phyloP scores from a whole-genome alignment of 129 eudicot genomes.

The Artemisia argyi region DNA sequence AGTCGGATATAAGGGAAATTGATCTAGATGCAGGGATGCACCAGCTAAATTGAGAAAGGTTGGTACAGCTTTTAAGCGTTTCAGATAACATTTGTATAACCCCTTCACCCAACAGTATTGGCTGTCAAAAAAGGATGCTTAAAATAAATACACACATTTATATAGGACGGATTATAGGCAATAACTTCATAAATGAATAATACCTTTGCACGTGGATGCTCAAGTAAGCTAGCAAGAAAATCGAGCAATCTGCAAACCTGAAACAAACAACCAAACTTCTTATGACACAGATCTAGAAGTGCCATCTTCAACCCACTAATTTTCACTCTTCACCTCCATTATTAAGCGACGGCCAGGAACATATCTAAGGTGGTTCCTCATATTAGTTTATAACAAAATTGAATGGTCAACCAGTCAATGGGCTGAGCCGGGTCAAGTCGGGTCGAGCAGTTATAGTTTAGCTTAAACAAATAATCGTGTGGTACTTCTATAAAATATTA shows the following conservation, averaged over 20 bases:
- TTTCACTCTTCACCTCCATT: too few species aligned
- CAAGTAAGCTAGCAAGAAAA: conserved; percentile 70
- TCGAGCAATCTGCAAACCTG: conserved; percentile 75
- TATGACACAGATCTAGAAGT: conserved; percentile 6
- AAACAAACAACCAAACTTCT: conserved; percentile 17
- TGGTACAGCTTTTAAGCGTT: conserved; percentile 61
- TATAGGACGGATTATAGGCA: not conserved
- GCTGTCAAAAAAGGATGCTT: conserved; percentile 40
- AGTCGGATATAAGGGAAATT: conserved; percentile 58
- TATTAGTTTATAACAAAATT: too few species aligned
- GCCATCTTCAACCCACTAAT: too few species aligned
- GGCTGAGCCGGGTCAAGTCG: too few species aligned
- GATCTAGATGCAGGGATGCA: conserved; percentile 69
- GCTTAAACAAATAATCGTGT: too few species aligned
- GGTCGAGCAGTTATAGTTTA: too few species aligned
- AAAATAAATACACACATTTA: conserved; percentile 20
- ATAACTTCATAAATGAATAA: not conserved
- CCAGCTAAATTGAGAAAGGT: conserved; percentile 55
- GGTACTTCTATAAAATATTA: too few species aligned
- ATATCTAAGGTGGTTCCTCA: too few species aligned
- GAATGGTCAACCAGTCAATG: too few species aligned
- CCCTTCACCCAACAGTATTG: conserved; percentile 72
- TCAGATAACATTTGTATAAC: conserved; percentile 45
- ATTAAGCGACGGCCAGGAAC: too few species aligned
- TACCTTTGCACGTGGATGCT: conserved; percentile 93